Evolutionary conservation across 176 grass and related monocot species (phyloP).

Genomic region (Oryza coarctata): DNA sequence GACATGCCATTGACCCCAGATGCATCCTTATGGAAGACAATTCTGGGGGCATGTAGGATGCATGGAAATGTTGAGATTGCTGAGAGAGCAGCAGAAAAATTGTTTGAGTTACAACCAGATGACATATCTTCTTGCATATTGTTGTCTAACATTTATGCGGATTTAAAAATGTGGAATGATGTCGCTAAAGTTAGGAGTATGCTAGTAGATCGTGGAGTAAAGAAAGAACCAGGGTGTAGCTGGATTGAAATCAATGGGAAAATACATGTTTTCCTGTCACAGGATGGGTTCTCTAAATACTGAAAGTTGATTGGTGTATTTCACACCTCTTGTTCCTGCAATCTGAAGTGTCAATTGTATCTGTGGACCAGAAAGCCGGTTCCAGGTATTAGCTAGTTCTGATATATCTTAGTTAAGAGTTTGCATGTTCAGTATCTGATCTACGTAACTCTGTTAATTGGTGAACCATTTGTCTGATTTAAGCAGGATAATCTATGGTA

Average conservation of each 20-base stretch:
- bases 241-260: constrained; percentile 46
- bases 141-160: constrained; percentile 42
- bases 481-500: not conserved
- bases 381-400: constrained; percentile 10
- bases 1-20: constrained; percentile 31
- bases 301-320: not conserved
- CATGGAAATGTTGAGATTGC: constrained; percentile 47
- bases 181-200: constrained; percentile 36
- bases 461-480: constrained; percentile 24
- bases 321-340: not conserved
- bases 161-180: constrained; percentile 47
- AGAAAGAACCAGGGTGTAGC: constrained; percentile 47
- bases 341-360: not conserved
- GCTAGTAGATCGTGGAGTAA: constrained; percentile 34
- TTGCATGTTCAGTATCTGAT: not conserved
- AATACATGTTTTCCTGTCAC: constrained; percentile 39
- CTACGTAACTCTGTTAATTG: not conserved
- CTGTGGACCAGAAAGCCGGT: not conserved
- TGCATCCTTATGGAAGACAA: constrained; percentile 37
- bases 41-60: constrained; percentile 39
- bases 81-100: constrained; percentile 34
- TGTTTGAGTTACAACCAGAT: constrained; percentile 39
- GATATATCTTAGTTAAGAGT: constrained; percentile 16
- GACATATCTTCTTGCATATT: constrained; percentile 44
- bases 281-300: constrained; percentile 35